Evolutionary conservation across 768 basidiomycete species (phyloP), one percentile per base, ranked within the genome.

Genomic region (Cytidiella melzeri): DNA sequence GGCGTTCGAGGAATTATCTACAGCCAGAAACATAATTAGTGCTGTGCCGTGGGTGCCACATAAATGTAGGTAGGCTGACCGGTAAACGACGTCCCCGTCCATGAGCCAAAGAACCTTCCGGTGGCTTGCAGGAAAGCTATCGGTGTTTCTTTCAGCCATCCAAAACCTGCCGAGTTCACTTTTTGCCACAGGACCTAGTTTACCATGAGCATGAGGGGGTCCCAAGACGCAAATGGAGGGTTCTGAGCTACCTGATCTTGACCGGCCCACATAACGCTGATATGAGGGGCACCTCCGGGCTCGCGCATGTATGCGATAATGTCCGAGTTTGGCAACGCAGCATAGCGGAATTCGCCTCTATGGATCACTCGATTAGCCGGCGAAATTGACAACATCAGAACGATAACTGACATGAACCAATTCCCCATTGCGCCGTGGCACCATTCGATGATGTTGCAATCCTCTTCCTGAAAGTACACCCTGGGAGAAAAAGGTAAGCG

Each of bases 381-480:
- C 10, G 25, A 20, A 2, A 28, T 2, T 20, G 20, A 7, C 25
- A 11, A 15, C 6, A 26, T 3, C 21, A 45, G 43, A 37, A 20
- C 28, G 13, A 23, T 5, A 18, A 47, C 37, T 12, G 9, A 4
- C 27, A 38, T 39, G 37, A 47, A n/a, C 46, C 46, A 24, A 39
- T 47, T n/a, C 46, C 1, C 28, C n/a, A 21, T 5, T 3, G 21
- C 46, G 10, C 36, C 26, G 37, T 47, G 38, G 15, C 36, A 38
- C 46, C 46, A 41, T 20, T 48, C 47, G 40, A 48, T 41, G 41
- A 48, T 48, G 40, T 30, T 20, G 27, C 34, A 38, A 13, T 41
- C 26, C 19, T 48, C 47, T 25, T 48, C 47, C 24, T 48, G 47
- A 10, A 48, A 34, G 19, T 41, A 41, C 4, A 48, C 20, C 40